Conservation (phyloP, 768 basidiomycete species). For the Panellus pusillus region DNA sequence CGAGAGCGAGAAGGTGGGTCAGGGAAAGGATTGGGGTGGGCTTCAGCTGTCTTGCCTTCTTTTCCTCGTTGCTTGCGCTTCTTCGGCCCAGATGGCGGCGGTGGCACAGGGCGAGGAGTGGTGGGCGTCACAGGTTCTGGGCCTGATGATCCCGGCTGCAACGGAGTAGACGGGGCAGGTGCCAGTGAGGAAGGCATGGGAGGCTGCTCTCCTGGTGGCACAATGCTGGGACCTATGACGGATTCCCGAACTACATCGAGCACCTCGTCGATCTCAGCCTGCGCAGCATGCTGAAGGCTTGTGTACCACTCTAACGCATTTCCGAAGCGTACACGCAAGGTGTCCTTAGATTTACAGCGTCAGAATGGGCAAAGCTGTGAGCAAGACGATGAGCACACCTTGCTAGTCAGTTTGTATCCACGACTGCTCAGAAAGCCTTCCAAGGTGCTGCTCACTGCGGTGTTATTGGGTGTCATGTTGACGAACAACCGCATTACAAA, state of each 20-base stretch:
- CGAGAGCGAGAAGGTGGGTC: background rate
- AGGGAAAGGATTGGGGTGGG: background rate
- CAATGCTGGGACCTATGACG: background rate
- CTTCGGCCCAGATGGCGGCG: background rate
- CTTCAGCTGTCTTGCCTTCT: background rate
- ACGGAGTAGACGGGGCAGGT: background rate
- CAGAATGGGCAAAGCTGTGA: background rate
- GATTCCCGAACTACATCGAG: background rate
- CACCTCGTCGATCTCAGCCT: background rate
- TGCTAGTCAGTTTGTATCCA: background rate
- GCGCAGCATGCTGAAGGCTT: background rate
- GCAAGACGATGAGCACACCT: background rate
- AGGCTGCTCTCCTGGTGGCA: too few species aligned
- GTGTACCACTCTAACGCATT: conserved; percentile 30
- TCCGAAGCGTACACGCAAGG: conserved; percentile 23
- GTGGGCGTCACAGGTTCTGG: too few species aligned
- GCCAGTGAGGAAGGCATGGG: background rate
- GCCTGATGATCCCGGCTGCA: too few species aligned
- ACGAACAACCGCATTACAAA: background rate
- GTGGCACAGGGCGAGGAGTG: background rate
- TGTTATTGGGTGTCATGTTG: conserved; percentile 1
- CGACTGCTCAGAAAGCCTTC: background rate
- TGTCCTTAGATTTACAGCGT: conserved; percentile 20
- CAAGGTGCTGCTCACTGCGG: background rate
- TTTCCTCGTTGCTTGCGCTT: conserved; percentile 1